Conservation (phyloP, 1,284 basidiomycete species). For the Ceratobasidium sp. region DNA sequence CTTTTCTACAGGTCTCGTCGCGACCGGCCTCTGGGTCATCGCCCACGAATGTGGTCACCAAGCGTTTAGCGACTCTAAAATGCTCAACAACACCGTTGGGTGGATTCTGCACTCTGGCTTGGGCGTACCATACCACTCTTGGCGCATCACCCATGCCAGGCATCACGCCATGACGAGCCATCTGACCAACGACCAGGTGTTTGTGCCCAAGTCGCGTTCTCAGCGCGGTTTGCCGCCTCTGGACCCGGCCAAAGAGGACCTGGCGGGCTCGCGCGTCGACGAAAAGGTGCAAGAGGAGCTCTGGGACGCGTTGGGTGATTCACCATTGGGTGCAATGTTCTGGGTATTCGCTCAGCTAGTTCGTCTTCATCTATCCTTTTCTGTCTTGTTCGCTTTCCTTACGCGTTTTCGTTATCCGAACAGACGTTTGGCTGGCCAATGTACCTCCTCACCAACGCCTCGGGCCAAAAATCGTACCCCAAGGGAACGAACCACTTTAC, state of each 20-base stretch:
- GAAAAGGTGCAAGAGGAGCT: conserved; percentile 82
- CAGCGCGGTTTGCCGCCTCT: conserved; percentile 74
- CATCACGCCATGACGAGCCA: conserved; percentile 97
- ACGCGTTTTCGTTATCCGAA: conserved; percentile 16
- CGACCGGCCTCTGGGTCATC: conserved; percentile 95
- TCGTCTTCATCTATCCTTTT: conserved; percentile 53
- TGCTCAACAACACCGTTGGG: conserved; percentile 93
- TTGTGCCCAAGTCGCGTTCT: conserved; percentile 90
- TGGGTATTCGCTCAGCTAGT: conserved; percentile 76
- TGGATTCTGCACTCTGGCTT: conserved; percentile 95
- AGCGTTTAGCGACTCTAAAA: conserved; percentile 95
- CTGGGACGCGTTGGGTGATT: conserved; percentile 91
- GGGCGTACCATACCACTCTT: conserved; percentile 97
- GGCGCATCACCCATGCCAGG: conserved; percentile 96
- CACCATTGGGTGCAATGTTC: conserved; percentile 83
- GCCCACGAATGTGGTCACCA: conserved; percentile 96
- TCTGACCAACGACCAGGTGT: conserved; percentile 97
- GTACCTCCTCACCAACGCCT: conserved; percentile 88
- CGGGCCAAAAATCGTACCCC: conserved; percentile 91
- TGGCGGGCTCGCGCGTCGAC: conserved; percentile 75
- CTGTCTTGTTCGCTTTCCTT: background rate
- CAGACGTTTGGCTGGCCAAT: conserved; percentile 88
- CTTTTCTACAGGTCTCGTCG: conserved; percentile 87
- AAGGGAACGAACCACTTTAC: conserved; percentile 87
- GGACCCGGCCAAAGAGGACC: conserved; percentile 75